Base-by-base conservation (phyloP, 164 flowering plant genomes). In the Kalanchoe fedtschenkoi region DNA sequence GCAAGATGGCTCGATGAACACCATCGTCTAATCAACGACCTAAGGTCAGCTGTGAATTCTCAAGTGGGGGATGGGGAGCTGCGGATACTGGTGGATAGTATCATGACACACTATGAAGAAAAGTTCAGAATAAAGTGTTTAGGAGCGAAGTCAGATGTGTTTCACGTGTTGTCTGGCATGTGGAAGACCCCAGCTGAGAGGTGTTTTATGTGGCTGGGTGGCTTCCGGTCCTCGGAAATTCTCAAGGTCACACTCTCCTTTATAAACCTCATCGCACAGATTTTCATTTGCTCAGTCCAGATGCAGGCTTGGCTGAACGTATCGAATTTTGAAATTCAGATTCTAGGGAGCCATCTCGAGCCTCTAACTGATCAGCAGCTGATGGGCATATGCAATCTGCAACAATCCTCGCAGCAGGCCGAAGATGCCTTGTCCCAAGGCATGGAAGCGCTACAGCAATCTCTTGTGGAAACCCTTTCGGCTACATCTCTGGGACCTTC, bases 351-450 rank as follows among this genome's bases (percentile, higher is more conserved):
- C 74, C 87, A 85, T 42, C 80, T 91, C 5, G 95, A 87, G 64
- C 98, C 98, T 5, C 71, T 91, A 43, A 85, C 95, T 38, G 97
- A 91, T 60, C 95, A 81, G 58, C 97, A 91, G 72, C 64, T 88
- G 74, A 70, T 85, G 78, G 90, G 90, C 47, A 72, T 88, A 44
- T 85, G 89, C 66, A 88, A 88, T 72, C 77, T 91, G 44, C 97
- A 87, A 73, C 95, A 87, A 65, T 88, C 95, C 22, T 83, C 89
- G 16, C 91, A 85, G 64, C 88, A 88, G 70, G 96, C 90, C 29
- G 98, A 91, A 74, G 98, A 91, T 68, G 96, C 98, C 19, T 69
- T 91, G 60, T 85, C 98, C 0, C 93, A 89, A 69, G 98, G 98
- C 29, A 83, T 91, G 95, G 98, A 91, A 77, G 96, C 92, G 16